Conservation (phyloP, 2,329 filamentous ascomycete species). For the Falciphora oryzae region DNA sequence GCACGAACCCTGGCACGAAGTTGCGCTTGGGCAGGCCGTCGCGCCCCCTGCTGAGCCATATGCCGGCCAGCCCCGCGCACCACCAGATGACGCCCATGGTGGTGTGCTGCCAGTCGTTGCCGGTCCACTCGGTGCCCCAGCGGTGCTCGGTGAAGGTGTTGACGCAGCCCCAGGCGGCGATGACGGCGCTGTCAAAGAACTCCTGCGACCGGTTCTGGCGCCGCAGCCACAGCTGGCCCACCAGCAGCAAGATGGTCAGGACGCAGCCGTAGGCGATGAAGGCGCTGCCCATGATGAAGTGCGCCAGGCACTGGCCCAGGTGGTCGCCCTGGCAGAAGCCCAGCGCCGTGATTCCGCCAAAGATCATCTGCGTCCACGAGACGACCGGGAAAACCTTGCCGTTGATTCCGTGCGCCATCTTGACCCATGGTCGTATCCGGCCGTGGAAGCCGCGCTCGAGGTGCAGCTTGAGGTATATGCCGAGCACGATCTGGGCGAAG, state of each 20-base stretch:
- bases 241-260: constrained; percentile 77
- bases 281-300: constrained; percentile 98
- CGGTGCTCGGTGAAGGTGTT: constrained; percentile 98
- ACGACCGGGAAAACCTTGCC: constrained; percentile 84
- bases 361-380: constrained; percentile 90
- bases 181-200: constrained; percentile 90
- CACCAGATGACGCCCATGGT: constrained; percentile 99
- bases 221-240: constrained; percentile 82
- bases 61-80: constrained; percentile 82
- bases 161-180: constrained; percentile 91
- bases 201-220: constrained; percentile 84
- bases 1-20: constrained; percentile 85
- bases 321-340: constrained; percentile 94
- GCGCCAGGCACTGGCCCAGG: constrained; percentile 83
- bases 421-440: constrained; percentile 65
- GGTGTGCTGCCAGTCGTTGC: constrained; percentile 94
- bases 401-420: constrained; percentile 69
- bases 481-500: constrained; percentile 67
- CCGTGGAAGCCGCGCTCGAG: constrained; percentile 79
- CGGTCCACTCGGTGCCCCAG: constrained; percentile 85
- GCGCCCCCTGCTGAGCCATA: constrained; percentile 84
- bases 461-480: constrained; percentile 84
- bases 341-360: constrained; percentile 86
- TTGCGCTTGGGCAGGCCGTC: constrained; percentile 86
- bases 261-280: constrained; percentile 93